Base-by-base conservation (phyloP, 306 rosid genomes). In the Castanea sativa region DNA sequence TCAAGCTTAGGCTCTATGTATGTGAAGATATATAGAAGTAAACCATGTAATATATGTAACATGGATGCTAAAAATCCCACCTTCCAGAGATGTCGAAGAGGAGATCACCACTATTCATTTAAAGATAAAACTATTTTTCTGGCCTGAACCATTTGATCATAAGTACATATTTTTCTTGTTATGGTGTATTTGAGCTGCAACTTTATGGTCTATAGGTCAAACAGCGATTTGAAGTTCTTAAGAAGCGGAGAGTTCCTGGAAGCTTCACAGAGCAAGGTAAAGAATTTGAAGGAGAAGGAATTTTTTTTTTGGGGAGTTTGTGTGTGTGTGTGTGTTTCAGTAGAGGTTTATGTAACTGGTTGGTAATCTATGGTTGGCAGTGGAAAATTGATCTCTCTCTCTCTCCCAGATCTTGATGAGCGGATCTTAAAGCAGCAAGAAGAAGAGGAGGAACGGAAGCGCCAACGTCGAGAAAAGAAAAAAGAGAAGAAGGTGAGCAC, bases 361-460 rank as follows among this genome's bases (percentile, higher is more conserved):
- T 38, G 11, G 49, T 25, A 49, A 13, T 60, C 9, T n/a, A 32
- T 29, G 43, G 30, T 65, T 41, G 45, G 21, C 11, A 67, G 23
- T 41, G 49, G 63, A 80, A 63, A n/a, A 11, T 25, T 11, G 29
- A 73, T 56, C 12, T 6, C 23, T 65, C 55, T 72, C 43, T 72
- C 30, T 45, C 69, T 70, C 53, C 53, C 14, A 93, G 99, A 96
- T 87, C 96, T 96, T 83, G 99, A 96, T 56, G 99, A 91, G 19
- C 88, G 99, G 79, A 89, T 96, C 71, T 60, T 93, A 80, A 96
- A 91, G 82, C 98, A 93, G 81, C 99, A 93, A 85, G 94, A 93
- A 80, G 99, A 96, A 81, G 99, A 96, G 88, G 99, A 93, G 81
- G 97, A 95, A 83, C 89, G 90, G 78, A 95, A 93, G 86, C 91